Base-by-base conservation (phyloP, 495 filamentous ascomycete species). In the Penicillium alfredii region DNA sequence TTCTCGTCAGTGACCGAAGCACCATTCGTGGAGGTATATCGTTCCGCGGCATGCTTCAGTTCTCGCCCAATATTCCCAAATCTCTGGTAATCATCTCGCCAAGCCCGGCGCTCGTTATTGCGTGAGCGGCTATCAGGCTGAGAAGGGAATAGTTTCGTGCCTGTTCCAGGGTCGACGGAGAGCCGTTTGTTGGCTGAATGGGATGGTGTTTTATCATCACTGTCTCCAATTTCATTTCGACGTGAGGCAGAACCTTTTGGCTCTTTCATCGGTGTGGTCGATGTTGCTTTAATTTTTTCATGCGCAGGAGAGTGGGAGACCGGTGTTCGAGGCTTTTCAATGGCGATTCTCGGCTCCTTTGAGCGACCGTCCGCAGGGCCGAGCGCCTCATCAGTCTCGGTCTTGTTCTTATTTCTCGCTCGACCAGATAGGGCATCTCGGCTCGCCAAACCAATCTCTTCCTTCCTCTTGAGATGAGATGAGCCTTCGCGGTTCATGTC, bases 41-140 rank as follows among this genome's bases (percentile, higher is more conserved):
- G 57, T 26, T 73, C 68, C 6, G 65, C 63, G 0, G 62, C 60
- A 49, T 73, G 68, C 42, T 75, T 75, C 22, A 73, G 38, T 33
- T 73, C 65, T 28, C 66, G 66, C 5, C 66, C 71, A 11, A 71
- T 42, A 8, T 49, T 59, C 4, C 50, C 42, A 27, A 66, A 64
- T 30, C 60, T 71, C 17, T 60, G 58, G 26, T 58, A 66, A 38
- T 75, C 69, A 15, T 67, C 60, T 25, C 60, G 63, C 66, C 68
- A 74, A 13, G 54, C 52, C 27, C 63, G 52, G 14, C 60, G 58
- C 18, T 72, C 69, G 12, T 55, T 45, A 37, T 55, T 59, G 21
- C 56, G 56, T 12, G 49, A 43, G 15, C 60, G 58, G 11, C 22
- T 44, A 26, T 52, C 54, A 35, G 46, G 30, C 27, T 58, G 61